phyloP scores from a whole-genome alignment of 257 asterid genomes.

The Solanum stenotomum region DNA sequence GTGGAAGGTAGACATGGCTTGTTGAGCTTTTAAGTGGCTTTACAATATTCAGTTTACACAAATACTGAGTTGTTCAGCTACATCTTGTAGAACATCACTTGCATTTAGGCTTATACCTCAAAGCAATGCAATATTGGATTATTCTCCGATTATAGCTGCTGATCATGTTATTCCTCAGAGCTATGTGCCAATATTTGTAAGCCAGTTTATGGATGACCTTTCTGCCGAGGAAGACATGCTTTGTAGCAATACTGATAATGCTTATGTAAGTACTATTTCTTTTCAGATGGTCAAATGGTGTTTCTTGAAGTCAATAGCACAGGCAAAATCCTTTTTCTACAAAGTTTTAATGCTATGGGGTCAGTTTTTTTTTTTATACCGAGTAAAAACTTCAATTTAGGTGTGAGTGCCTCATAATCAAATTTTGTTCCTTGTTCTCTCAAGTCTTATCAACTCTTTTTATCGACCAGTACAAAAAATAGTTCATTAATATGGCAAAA shows the following conservation, averaged over 20 bases:
- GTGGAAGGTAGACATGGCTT: slow-evolving; percentile 53
- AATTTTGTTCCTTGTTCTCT: neutral
- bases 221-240: slow-evolving; percentile 67
- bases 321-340: neutral
- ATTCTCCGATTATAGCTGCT: slow-evolving; percentile 70
- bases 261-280: slow-evolving; percentile 46
- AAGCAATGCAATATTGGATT: slow-evolving; percentile 81
- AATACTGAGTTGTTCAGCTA: neutral
- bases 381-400: neutral
- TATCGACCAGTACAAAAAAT: neutral
- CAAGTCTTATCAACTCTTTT: neutral
- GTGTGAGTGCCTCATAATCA: neutral
- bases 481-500: neutral
- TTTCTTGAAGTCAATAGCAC: neutral
- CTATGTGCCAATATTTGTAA: slow-evolving; percentile 71
- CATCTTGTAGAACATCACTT: slow-evolving; percentile 65
- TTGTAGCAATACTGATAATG: slow-evolving; percentile 40
- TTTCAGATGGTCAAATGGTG: neutral
- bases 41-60: slow-evolving; percentile 4
- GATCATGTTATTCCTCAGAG: slow-evolving; percentile 88
- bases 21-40: neutral
- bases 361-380: neutral
- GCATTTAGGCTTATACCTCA: slow-evolving; percentile 92
- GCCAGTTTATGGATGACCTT: slow-evolving; percentile 90
- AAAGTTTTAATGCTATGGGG: neutral